Conservation (phyloP, 208 protist species). For the Acanthamoeba quina region DNA sequence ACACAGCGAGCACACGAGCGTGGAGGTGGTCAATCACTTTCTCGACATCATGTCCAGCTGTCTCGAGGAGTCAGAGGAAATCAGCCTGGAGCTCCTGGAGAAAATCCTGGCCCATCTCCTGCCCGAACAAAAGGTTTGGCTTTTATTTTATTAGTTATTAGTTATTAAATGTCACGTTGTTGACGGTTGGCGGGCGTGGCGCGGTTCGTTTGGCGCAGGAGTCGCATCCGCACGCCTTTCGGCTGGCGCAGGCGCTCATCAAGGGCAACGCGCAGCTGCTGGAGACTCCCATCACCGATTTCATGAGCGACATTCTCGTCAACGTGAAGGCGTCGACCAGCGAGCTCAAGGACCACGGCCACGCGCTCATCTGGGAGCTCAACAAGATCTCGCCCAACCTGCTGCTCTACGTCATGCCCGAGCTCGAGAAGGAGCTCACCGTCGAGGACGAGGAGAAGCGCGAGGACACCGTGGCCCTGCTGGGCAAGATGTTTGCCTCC, state of each 20-base stretch:
- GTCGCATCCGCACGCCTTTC: not conserved
- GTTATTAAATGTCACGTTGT: not conserved
- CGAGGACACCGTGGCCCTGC: slow-evolving; percentile 29
- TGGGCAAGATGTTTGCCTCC: slow-evolving; percentile 44
- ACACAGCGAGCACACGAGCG: not conserved
- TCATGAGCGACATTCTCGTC: slow-evolving; percentile 38
- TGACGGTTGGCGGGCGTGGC: not conserved
- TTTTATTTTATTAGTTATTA: not conserved
- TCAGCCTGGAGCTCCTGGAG: slow-evolving; percentile 38
- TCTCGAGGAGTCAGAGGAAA: slow-evolving; percentile 41
- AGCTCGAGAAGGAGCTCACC: slow-evolving; percentile 56
- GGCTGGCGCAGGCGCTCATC: slow-evolving; percentile 36
- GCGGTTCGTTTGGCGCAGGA: not conserved
- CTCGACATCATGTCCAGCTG: slow-evolving; percentile 57
- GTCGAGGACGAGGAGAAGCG: slow-evolving; percentile 43
- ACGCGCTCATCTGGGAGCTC: slow-evolving; percentile 69
- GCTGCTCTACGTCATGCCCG: slow-evolving; percentile 57
- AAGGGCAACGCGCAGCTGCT: slow-evolving; percentile 37
- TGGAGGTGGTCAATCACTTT: slow-evolving; percentile 36
- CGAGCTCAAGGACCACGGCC: slow-evolving; percentile 65
- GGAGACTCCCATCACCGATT: slow-evolving; percentile 25
- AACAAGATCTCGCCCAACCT: slow-evolving; percentile 66
- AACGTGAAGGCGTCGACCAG: slow-evolving; percentile 36
- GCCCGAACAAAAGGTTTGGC: slow-evolving; percentile 16
- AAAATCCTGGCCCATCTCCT: slow-evolving; percentile 28